A percentile compares a stretch with the other conserved stretches of the same genome.
These are phyloP conservation scores for Lomentospora prolificans DNA, from an alignment of 2,329 filamentous ascomycete genomes.

Conservation along the genomic window DNA sequence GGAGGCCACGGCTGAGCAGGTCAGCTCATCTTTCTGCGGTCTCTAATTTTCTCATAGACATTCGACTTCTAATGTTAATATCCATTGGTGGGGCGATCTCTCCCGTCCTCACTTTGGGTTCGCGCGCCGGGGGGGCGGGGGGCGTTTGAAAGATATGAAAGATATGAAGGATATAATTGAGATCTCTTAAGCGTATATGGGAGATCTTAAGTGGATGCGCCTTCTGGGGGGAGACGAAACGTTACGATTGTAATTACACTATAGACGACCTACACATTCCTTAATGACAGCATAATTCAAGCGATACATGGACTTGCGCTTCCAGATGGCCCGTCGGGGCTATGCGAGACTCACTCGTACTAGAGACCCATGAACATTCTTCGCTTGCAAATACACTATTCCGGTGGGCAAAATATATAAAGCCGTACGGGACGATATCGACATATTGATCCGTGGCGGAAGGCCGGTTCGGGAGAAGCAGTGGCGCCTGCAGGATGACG, in stretches of 20 bases:
- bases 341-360: no score
- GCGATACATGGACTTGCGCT: no score
- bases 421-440: no score
- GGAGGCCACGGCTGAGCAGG: slow-evolving; percentile 36
- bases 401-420: no score
- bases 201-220: background rate
- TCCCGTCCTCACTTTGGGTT: no score
- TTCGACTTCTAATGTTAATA: background rate
- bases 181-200: background rate
- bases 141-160: background rate
- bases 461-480: no score
- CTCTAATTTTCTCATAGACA: slow-evolving; percentile 17
- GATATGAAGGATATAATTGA: background rate
- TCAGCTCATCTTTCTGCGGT: slow-evolving; percentile 33
- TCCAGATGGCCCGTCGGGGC: no score
- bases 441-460: no score
- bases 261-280: slow-evolving; percentile 1
- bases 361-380: no score
- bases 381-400: no score
- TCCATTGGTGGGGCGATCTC: background rate
- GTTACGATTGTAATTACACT: background rate
- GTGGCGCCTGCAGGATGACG: background rate
- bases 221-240: background rate
- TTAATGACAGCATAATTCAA: background rate
- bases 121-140: no score